Conservation (phyloP, 306 rosid species). For the Astragalus glycyphyllos region DNA sequence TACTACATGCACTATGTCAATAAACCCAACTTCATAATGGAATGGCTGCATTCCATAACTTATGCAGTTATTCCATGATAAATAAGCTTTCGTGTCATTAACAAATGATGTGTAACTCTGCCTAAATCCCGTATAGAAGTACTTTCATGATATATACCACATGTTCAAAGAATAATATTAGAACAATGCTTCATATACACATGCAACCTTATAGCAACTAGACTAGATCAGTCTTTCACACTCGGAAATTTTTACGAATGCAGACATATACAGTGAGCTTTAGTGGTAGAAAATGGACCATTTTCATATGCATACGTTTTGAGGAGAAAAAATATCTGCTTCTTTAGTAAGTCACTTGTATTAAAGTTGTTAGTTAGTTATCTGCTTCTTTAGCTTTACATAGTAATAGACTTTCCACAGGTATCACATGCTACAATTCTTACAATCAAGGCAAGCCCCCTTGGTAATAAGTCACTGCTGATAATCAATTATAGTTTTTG, state of each 20-base stretch:
- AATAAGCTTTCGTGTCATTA: too few species aligned
- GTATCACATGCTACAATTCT: slow-evolving; percentile 57
- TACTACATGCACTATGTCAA: slow-evolving; percentile 12
- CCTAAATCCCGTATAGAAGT: slow-evolving; percentile 8
- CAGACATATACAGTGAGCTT: too few species aligned
- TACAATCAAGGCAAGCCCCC: too few species aligned
- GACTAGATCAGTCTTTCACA: slow-evolving; percentile 26
- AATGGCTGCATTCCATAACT: slow-evolving; percentile 21
- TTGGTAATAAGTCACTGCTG: too few species aligned
- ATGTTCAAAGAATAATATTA: slow-evolving; percentile 24
- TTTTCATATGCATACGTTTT: not conserved
- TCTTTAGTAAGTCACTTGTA: too few species aligned
- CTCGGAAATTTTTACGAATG: slow-evolving; percentile 54
- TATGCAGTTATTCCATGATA: accelerated
- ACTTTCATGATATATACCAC: slow-evolving; percentile 25
- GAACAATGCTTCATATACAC: slow-evolving; percentile 21
- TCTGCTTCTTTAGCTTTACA: too few species aligned
- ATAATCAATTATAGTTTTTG: slow-evolving; percentile 9
- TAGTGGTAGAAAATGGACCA: too few species aligned
- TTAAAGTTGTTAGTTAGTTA: too few species aligned
- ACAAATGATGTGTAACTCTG: slow-evolving; percentile 12
- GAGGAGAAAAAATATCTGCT: slow-evolving; percentile 17
- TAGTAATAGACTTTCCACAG: too few species aligned
- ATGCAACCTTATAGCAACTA: slow-evolving; percentile 34
- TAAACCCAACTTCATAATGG: slow-evolving; percentile 18